Base-by-base conservation (phyloP, 768 basidiomycete genomes). In the Lactarius indigo region DNA sequence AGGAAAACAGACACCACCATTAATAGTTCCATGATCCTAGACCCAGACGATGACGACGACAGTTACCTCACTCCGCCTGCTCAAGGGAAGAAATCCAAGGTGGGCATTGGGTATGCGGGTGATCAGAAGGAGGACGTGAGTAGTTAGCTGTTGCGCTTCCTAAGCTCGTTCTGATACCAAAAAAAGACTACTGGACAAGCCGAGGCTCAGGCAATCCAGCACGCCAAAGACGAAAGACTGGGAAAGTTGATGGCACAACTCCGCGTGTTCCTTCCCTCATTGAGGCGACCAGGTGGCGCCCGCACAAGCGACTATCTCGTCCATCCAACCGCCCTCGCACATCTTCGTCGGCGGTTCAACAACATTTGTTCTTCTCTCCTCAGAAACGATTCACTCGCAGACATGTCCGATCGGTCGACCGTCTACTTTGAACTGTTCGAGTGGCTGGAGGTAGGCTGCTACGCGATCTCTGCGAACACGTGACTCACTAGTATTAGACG, bases 251-350 rank as follows among this genome's bases (percentile, higher is more conserved):
- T 98, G 50, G 78, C 79, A 3, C 82, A 83, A 63, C 87, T 97
- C 61, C 87, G 92, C n/a, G 80, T 86, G 2, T 98, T 88, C 74
- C 84, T 98, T 12, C 96, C 96, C 0, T 90, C 89, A 44, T 78
- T 94, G 12, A 84, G 89, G 70, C 86, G 95, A 57, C 77, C 80
- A 23, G 89, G 86, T 13, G 94, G 93, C 18, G 87, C 87, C 44
- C 85, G 85, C 68, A 85, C 93, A 2, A 94, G 92, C 70, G 96
- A 98, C 78, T 96, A 92, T 73, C 83, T 94, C 72, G 88, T 90
- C n/a, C 92, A 94, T 72, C 95, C 95, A 2, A 96, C 94, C 3
- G 86, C 94, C 3, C 80, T 98, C 42, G 93, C 94, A 12, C 96
- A 96, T 77, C 87, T 98, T 63, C 87, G 96, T 50, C 80, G 96